Evolutionary conservation across 2,329 filamentous ascomycete genomes (phyloP).

Genomic region (Botrytis elliptica): DNA sequence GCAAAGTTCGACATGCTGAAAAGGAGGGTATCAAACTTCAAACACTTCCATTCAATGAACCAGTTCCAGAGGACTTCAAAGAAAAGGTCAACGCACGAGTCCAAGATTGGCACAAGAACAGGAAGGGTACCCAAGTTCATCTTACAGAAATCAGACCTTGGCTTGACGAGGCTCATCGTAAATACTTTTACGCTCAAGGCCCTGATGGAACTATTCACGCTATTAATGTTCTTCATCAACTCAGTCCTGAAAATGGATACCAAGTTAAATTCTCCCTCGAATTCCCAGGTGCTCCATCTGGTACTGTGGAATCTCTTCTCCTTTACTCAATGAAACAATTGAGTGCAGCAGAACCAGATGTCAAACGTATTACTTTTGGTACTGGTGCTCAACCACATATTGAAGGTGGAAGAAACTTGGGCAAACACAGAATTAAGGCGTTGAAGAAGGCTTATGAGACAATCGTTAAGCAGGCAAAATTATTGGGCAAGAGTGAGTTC

Average conservation of each 20-base stretch:
- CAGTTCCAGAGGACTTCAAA: constrained; percentile 64
- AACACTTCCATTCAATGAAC: constrained; percentile 65
- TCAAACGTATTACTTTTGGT: constrained; percentile 77
- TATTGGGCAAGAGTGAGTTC: constrained; percentile 85
- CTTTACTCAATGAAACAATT: constrained; percentile 61
- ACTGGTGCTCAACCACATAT: constrained; percentile 75
- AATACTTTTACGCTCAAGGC: constrained; percentile 80
- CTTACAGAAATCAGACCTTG: constrained; percentile 87
- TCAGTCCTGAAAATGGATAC: constrained; percentile 79
- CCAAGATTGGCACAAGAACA: constrained; percentile 73
- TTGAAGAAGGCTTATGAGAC: constrained; percentile 79
- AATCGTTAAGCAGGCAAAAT: constrained; percentile 75
- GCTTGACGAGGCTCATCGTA: constrained; percentile 78
- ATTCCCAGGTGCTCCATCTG: constrained; percentile 82
- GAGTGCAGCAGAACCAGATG: constrained; percentile 54
- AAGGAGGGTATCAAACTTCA: constrained; percentile 80
- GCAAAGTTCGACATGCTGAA: constrained; percentile 82
- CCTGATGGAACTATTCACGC: constrained; percentile 69
- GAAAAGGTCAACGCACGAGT: constrained; percentile 70
- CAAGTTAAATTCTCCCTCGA: constrained; percentile 97
- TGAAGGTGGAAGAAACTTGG: constrained; percentile 76
- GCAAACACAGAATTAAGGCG: constrained; percentile 76
- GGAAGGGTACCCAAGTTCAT: constrained; percentile 85
- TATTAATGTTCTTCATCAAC: constrained; percentile 79
- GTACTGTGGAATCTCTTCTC: constrained; percentile 82